These are phyloP conservation scores for Zychaea mexicana DNA, from an alignment of 371 early-diverging fungal genomes.

Conservation along the genomic window DNA sequence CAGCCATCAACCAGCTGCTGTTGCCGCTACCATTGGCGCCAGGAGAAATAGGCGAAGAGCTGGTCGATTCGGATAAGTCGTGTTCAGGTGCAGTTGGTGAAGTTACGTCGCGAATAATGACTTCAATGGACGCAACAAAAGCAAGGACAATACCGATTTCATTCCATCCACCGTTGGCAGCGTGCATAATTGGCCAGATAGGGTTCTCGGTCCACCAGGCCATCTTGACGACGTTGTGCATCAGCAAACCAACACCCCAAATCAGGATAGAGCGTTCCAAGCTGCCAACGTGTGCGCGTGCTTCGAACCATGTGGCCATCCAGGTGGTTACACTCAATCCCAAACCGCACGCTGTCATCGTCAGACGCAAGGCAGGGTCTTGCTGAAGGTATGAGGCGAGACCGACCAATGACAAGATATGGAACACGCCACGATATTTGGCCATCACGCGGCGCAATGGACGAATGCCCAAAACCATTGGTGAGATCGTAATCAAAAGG, in stretches of 20 bases:
- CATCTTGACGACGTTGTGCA: conserved; percentile 73
- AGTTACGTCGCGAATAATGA: conserved; percentile 46
- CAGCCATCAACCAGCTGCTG: conserved; percentile 52
- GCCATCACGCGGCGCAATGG: conserved; percentile 59
- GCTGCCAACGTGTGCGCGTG: conserved; percentile 50
- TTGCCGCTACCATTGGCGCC: conserved; percentile 11
- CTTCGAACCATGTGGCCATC: conserved; percentile 61
- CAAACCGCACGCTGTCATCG: conserved; percentile 61
- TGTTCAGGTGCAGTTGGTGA: not conserved
- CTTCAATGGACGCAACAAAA: conserved; percentile 57
- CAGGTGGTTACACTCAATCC: conserved; percentile 62
- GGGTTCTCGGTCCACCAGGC: conserved; percentile 81
- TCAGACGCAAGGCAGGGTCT: conserved; percentile 65
- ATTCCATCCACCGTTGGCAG: conserved; percentile 72
- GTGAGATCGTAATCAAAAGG: conserved; percentile 63
- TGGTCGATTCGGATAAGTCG: not conserved
- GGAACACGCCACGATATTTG: conserved; percentile 59
- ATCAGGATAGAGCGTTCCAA: conserved; percentile 65
- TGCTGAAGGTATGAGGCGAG: conserved; percentile 59
- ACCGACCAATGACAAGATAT: conserved; percentile 64
- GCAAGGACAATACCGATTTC: conserved; percentile 64
- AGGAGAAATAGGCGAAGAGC: conserved; percentile 8
- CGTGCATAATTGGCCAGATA: conserved; percentile 81
- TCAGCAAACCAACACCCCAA: conserved; percentile 69
- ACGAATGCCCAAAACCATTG: conserved; percentile 65